Base-by-base conservation (phyloP, 208 protist genomes). In the Crithidia expoeki region DNA sequence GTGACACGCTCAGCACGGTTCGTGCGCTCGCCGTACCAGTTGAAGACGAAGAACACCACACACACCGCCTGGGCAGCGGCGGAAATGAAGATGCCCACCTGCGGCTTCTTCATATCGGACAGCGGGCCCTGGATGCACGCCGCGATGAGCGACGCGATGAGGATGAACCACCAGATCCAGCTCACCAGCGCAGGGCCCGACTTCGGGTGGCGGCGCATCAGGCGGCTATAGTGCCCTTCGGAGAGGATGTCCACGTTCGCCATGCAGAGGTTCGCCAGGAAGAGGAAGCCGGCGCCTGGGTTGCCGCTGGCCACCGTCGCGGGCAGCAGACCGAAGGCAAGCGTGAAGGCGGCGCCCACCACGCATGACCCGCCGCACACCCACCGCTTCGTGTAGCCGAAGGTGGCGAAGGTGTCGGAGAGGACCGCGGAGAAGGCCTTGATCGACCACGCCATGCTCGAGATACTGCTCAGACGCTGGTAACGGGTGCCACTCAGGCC, bases 351-450 rank as follows among this genome's bases (percentile, higher is more conserved):
- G 2, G 59, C 73, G 16, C 80, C 84, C 19, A 83, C 11, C 16
- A 90, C 42, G 28, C 74, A 81, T 5, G 85, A 91, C 7, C 73
- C 46, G n/a, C n/a, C 21, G 71, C 57, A 44, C 81, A 9, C 80
- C 84, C 84, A 94, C 12, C 86, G 81, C 81, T 91, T 93, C 23
- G 81, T 84, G 76, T 93, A 94, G 21, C 84, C 82, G 28, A 89
- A 81, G 30, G 90, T 59, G 23, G 82, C 74, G 42, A 92, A 85
- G 50, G 76, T 80, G 68, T 93, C 89, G n/a, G n/a, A n/a, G n/a
- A n/a, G n/a, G n/a, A n/a, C n/a, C n/a, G n/a, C n/a, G n/a, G n/a
- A n/a, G n/a, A n/a, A n/a, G n/a, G n/a, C n/a, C n/a, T n/a, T n/a
- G n/a, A n/a, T n/a, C n/a, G n/a, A n/a, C n/a, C n/a, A n/a, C n/a